phyloP scores from a whole-genome alignment of 805 yeast genomes.

The Candida krabiensis region DNA sequence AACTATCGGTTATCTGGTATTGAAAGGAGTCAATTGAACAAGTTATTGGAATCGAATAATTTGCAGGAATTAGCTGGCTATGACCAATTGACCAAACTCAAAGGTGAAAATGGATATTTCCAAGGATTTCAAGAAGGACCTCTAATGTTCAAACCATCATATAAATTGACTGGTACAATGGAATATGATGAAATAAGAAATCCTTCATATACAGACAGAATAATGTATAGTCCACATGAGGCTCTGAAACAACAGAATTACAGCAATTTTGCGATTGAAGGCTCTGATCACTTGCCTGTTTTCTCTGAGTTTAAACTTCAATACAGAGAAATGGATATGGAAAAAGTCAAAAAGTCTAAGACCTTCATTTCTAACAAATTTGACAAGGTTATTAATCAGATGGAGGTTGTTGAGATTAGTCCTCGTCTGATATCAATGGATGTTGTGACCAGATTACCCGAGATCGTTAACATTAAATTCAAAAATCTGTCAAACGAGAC shows the following conservation, averaged over 20 bases:
- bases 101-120: constrained; percentile 35
- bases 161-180: constrained; percentile 37
- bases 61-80: constrained; percentile 37
- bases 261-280: constrained; percentile 22
- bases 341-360: constrained; percentile 35
- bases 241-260: constrained; percentile 18
- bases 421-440: constrained; percentile 44
- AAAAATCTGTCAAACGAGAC: constrained; percentile 37
- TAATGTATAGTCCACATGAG: constrained; percentile 38
- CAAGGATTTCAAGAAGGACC: constrained; percentile 47
- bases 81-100: constrained; percentile 44
- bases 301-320: constrained; percentile 34
- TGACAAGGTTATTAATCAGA: constrained; percentile 21
- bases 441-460: constrained; percentile 36
- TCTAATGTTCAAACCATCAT: constrained; percentile 55
- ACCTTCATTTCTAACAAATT: constrained; percentile 36
- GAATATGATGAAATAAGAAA: constrained; percentile 36
- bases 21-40: constrained; percentile 8
- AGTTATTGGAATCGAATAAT: constrained; percentile 26
- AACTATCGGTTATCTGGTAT: constrained; percentile 46
- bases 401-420: constrained; percentile 42
- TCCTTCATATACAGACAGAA: constrained; percentile 64
- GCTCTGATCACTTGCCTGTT: constrained; percentile 62
- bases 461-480: constrained; percentile 29
- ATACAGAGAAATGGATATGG: constrained; percentile 37